Conservation (phyloP, 169 alveolate genomes). For the Neospora caninum region DNA sequence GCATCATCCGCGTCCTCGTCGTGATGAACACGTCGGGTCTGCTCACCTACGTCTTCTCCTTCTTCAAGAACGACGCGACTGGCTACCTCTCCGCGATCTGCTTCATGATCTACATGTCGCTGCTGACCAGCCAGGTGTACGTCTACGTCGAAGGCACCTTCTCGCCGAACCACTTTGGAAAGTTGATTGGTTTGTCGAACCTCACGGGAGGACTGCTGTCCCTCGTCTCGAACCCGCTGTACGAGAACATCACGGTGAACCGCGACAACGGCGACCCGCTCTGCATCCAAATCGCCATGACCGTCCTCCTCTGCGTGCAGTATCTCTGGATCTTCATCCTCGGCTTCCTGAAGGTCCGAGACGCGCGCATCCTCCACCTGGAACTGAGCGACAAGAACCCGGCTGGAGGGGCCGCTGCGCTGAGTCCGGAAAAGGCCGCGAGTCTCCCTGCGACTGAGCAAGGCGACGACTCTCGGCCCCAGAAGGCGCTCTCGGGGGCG, state of each 20-base stretch:
- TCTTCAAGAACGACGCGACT: constrained; percentile 52
- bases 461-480: too few species aligned
- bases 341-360: background rate
- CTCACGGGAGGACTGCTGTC: constrained; percentile 77
- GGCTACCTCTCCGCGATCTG: constrained; percentile 71
- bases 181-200: constrained; percentile 73
- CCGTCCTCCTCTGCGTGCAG: constrained; percentile 36
- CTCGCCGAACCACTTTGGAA: constrained; percentile 76
- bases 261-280: background rate
- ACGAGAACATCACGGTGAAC: constrained; percentile 34
- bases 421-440: too few species aligned
- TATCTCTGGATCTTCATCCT: constrained; percentile 34
- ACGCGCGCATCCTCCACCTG: background rate
- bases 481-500: too few species aligned
- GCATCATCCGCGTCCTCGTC: constrained; percentile 64
- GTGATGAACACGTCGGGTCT: constrained; percentile 71
- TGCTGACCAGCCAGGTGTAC: constrained; percentile 75
- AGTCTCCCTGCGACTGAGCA: too few species aligned
- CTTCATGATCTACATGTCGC: constrained; percentile 73
- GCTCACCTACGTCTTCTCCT: constrained; percentile 70
- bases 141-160: constrained; percentile 72
- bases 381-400: too few species aligned
- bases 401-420: too few species aligned
- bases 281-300: constrained; percentile 11
- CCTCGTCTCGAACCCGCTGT: constrained; percentile 69